phyloP scores from a whole-genome alignment of 176 grass and related monocot species.

The Phyllostachys edulis region DNA sequence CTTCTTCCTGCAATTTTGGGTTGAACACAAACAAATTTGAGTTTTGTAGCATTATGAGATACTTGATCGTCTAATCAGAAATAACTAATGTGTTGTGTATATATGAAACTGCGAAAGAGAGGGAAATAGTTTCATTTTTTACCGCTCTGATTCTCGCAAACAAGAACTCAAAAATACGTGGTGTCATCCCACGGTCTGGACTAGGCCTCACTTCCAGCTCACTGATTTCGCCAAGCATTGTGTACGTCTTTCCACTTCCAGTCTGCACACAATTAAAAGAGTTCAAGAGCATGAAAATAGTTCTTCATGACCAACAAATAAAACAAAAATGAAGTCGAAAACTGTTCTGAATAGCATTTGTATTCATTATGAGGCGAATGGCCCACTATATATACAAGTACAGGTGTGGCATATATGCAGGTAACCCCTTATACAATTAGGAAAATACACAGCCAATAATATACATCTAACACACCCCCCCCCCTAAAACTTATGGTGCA shows the following conservation, averaged over 20 bases:
- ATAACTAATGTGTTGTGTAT: neutral
- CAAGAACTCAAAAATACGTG: slow-evolving; percentile 92
- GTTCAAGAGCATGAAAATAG: slow-evolving; percentile 14
- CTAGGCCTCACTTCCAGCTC: slow-evolving; percentile 82
- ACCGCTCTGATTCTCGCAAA: slow-evolving; percentile 98
- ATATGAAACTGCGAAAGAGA: neutral
- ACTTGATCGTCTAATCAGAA: neutral
- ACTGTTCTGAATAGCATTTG: too few relatives aligned
- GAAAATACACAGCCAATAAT: too few relatives aligned
- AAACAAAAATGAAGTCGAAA: slow-evolving; percentile 32
- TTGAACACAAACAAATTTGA: slow-evolving; percentile 7
- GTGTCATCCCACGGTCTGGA: slow-evolving; percentile 86
- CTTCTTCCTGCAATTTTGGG: slow-evolving; percentile 69
- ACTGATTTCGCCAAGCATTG: slow-evolving; percentile 91
- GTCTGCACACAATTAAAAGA: slow-evolving; percentile 54
- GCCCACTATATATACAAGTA: too few relatives aligned
- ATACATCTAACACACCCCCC: too few relatives aligned
- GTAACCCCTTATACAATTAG: too few relatives aligned
- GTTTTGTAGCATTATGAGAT: neutral
- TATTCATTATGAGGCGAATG: too few relatives aligned
- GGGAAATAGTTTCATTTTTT: slow-evolving; percentile 30
- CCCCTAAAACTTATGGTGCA: too few relatives aligned
- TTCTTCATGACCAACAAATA: neutral
- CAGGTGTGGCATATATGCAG: too few relatives aligned
- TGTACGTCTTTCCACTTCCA: slow-evolving; percentile 96